Evolutionary conservation across 1,284 basidiomycete species (phyloP), one percentile per base, ranked within the genome.

Genomic region (Apiotrichum porosum): DNA sequence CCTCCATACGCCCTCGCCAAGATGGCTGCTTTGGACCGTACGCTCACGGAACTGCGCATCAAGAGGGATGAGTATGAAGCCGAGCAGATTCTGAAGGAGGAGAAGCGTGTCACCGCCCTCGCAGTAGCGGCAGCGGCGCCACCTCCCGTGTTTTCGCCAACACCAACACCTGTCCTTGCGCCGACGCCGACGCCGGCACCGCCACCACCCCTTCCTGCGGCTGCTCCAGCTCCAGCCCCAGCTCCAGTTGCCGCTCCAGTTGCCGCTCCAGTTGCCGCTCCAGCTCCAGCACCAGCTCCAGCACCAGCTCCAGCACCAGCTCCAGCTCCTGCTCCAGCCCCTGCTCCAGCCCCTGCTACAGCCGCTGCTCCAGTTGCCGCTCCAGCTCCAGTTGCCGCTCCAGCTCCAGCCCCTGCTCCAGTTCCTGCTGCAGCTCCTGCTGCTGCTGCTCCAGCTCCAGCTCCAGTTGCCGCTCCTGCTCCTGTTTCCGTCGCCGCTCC

Each of bases 1-100:
- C 91, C 92, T 14, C 93, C 93, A 1, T 84, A 87, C 61, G 86
- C 90, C 3, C 81, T 97, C 28, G 78, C 81, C 4, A 80, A 80
- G 51, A 92, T 97, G 88, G 87, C 87, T 59, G 83, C 88, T 56
- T 76, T 94, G 9, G 89, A 94, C 60, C 80, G 84, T 24, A 79
- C 82, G 49, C 78, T 94, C 17, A 75, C 79, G 23, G 77, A 77
- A 34, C 79, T 84, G 8, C 85, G 86, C 54, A 76, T 77, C 37
- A 81, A 80, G 24, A 88, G 88, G 80, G 88, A 93, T 61, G 87
- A 92, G 24, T 73, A 72, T 33, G 76, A 76, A 53, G 74, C 75
- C 46, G 86, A 87, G 54, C 79, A 88, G 31, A 81, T 93, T 38
- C 77, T 83, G 31, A 77, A 82, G 35, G 90, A 89, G 68, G 89